Percentiles rank a stretch among this genome's conserved stretches.
Conservation (phyloP, 140 eudicot species). For the Artemisia princeps region DNA sequence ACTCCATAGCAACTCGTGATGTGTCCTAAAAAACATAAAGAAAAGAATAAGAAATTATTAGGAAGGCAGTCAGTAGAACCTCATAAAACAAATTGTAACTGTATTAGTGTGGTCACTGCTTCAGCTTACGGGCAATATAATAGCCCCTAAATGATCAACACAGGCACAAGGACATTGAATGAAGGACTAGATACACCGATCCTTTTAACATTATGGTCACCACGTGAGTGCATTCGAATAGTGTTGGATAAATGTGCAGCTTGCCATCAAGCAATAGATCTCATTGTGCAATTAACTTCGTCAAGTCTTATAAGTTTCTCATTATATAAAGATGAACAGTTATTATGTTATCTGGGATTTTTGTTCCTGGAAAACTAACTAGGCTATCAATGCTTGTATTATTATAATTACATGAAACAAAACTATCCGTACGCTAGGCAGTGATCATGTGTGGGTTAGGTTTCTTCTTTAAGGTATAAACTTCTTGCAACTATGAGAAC, state of each 20-base stretch:
- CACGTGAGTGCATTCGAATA: no score
- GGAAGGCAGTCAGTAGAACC: slow-evolving; percentile 4
- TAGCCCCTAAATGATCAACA: no score
- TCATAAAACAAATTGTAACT: not conserved
- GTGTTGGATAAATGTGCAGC: no score
- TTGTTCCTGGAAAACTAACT: no score
- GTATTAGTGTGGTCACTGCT: no score
- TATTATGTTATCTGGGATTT: not conserved
- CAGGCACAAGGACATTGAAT: no score
- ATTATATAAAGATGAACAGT: not conserved
- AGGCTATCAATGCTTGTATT: no score
- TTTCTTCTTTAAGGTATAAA: not conserved
- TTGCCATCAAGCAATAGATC: not conserved
- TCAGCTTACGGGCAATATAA: no score
- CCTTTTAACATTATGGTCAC: no score
- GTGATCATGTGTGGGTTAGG: not conserved
- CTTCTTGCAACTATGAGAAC: not conserved
- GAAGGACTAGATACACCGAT: no score
- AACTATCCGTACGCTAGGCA: no score
- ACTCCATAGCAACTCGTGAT: slow-evolving; percentile 30
- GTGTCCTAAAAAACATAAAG: slow-evolving; percentile 22
- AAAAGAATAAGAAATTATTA: not conserved
- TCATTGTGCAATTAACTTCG: not conserved
- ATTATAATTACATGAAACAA: no score
- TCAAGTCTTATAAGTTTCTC: not conserved